Conservation (phyloP, 495 filamentous ascomycete genomes). For the Hyaloscypha bicolor region DNA sequence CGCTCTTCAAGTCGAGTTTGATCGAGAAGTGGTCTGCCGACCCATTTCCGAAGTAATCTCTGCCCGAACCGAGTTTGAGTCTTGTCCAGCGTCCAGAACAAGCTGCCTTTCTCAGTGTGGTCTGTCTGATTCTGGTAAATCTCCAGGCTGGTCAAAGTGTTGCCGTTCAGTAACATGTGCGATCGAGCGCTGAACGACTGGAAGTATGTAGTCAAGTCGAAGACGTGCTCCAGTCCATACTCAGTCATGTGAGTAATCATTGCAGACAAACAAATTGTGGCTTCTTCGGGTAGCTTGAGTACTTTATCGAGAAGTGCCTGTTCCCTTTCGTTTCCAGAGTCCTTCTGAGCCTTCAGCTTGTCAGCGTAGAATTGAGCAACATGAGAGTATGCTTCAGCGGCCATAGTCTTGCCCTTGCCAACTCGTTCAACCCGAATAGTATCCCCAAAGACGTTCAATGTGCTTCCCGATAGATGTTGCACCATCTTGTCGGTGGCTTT, state of each 20-base stretch:
- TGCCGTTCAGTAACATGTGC: constrained; percentile 96
- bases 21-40: constrained; percentile 87
- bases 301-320: constrained; percentile 80
- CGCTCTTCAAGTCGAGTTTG: constrained; percentile 76
- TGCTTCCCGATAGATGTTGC: constrained; percentile 83
- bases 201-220: constrained; percentile 96
- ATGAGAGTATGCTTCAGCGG: constrained; percentile 82
- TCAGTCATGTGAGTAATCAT: constrained; percentile 96
- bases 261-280: constrained; percentile 89
- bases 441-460: constrained; percentile 91
- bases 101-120: constrained; percentile 78
- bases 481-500: constrained; percentile 94
- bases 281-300: constrained; percentile 78
- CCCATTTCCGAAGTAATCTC: constrained; percentile 89
- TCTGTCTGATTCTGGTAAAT: constrained; percentile 97
- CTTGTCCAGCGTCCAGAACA: constrained; percentile 95
- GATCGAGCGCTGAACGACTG: constrained; percentile 92
- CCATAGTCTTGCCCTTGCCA: constrained; percentile 77
- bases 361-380: constrained; percentile 93
- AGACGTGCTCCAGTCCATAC: constrained; percentile 94
- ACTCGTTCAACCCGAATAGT: constrained; percentile 80
- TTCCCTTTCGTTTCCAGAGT: constrained; percentile 45
- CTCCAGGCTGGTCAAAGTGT: constrained; percentile 90
- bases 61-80: constrained; percentile 90
- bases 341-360: constrained; percentile 64